phyloP scores from a whole-genome alignment of 1,139 yeast genomes.

The Yamadazyma spencermartinsiae region DNA sequence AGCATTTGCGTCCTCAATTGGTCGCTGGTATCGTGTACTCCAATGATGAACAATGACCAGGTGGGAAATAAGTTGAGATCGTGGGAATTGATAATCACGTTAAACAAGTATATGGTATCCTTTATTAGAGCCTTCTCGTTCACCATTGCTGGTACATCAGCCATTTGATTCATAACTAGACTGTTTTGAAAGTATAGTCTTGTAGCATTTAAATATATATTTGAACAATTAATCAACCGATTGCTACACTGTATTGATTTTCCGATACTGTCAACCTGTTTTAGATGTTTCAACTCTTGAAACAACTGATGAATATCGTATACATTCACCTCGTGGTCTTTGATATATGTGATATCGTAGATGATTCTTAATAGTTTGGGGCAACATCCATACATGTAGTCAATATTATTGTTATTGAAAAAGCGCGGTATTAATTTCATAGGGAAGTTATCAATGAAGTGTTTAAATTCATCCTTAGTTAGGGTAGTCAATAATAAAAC shows the following conservation, averaged over 20 bases:
- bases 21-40: slow-evolving; percentile 16
- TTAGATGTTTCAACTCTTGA: not conserved
- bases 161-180: slow-evolving; percentile 5
- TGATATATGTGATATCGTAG: slow-evolving; percentile 19
- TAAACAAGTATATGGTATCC: slow-evolving; percentile 3
- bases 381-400: slow-evolving; percentile 30
- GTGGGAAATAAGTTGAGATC: slow-evolving; percentile 20
- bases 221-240: slow-evolving; percentile 9
- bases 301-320: slow-evolving; percentile 3
- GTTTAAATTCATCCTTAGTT: slow-evolving; percentile 13
- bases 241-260: slow-evolving; percentile 1
- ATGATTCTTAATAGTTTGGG: slow-evolving; percentile 23
- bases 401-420: slow-evolving; percentile 20
- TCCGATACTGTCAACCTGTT: not conserved
- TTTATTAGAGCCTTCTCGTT: not conserved
- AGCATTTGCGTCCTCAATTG: slow-evolving; percentile 16
- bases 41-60: slow-evolving; percentile 26
- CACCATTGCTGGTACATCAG: not conserved
- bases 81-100: slow-evolving; percentile 1
- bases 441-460: slow-evolving; percentile 16
- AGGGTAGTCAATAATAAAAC: slow-evolving; percentile 24
- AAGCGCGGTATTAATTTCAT: slow-evolving; percentile 22
- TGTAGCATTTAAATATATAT: slow-evolving; percentile 11
- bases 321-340: slow-evolving; percentile 8
- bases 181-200: slow-evolving; percentile 11